Conservation (phyloP, 192 early-diverging fungal species). For the Umbelopsis ramanniana region DNA sequence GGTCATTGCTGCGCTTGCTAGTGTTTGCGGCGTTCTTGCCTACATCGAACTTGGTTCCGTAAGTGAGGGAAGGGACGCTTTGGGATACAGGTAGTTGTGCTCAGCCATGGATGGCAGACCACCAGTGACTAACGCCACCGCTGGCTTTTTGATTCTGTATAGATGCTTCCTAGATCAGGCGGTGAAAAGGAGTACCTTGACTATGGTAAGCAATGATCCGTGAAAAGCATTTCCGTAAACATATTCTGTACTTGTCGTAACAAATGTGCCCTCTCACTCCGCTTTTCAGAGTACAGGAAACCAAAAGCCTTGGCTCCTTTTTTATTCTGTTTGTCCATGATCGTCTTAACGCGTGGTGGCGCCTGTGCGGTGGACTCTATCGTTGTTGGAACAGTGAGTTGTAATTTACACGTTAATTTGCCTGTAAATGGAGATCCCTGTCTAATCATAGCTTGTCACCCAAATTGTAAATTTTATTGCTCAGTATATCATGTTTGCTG, state of each 20-base stretch:
- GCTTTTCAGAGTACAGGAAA: constrained; percentile 36
- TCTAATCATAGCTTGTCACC: too few species aligned
- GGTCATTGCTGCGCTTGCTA: constrained; percentile 32
- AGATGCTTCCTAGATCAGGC: constrained; percentile 39
- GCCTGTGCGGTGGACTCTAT: constrained; percentile 54
- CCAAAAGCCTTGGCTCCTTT: constrained; percentile 55
- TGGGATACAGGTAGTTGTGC: not conserved
- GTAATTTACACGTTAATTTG: not conserved
- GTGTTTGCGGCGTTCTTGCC: constrained; percentile 32
- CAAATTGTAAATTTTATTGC: not conserved
- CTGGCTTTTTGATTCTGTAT: not conserved
- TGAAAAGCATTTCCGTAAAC: too few species aligned
- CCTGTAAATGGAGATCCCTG: not conserved
- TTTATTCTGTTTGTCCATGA: constrained; percentile 56
- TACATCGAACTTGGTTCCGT: constrained; percentile 38
- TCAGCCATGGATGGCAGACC: not conserved
- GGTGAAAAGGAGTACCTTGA: constrained; percentile 44
- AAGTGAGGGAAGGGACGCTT: constrained; percentile 7
- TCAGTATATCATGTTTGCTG: constrained; percentile 57
- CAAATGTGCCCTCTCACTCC: too few species aligned
- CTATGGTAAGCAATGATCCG: constrained; percentile 3
- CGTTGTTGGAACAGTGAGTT: constrained; percentile 47
- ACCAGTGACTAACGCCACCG: not conserved
- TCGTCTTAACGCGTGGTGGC: constrained; percentile 57
- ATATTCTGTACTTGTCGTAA: too few species aligned